Conservation (phyloP, 2,329 filamentous ascomycete genomes). For the Paracoccidioides brasiliensis region DNA sequence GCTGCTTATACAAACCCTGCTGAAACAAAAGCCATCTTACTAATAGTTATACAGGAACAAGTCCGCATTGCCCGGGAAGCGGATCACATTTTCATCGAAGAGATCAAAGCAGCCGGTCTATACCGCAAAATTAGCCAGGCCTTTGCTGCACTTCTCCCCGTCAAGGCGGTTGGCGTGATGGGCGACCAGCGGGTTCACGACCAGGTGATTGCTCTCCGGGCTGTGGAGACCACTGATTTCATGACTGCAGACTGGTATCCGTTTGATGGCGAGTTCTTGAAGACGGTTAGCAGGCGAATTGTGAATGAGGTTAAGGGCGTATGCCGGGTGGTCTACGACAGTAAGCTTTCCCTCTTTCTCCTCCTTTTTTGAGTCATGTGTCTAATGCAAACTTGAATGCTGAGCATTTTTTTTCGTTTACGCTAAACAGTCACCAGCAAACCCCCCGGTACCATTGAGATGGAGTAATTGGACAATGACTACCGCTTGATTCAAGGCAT, state of each 20-base stretch:
- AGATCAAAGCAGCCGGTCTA: slow-evolving; percentile 33
- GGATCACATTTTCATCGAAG: slow-evolving; percentile 35
- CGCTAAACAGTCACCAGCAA: slow-evolving; percentile 38
- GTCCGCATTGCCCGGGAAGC: slow-evolving; percentile 52
- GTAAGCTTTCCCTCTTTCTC: slow-evolving; percentile 13
- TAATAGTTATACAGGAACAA: slow-evolving; percentile 39
- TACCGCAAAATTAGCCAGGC: slow-evolving; percentile 52
- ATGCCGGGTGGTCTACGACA: slow-evolving; percentile 45
- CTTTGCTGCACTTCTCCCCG: slow-evolving; percentile 54
- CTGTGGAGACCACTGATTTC: slow-evolving; percentile 53
- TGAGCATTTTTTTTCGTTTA: neutral
- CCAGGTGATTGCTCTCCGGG: slow-evolving; percentile 47
- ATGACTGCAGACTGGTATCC: slow-evolving; percentile 63
- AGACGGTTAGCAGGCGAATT: slow-evolving; percentile 52
- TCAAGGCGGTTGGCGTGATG: slow-evolving; percentile 44
- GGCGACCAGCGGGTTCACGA: slow-evolving; percentile 55
- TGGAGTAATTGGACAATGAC: slow-evolving; percentile 41
- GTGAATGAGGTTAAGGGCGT: slow-evolving; percentile 65
- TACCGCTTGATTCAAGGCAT: neutral
- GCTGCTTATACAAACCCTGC: neutral
- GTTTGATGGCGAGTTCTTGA: slow-evolving; percentile 53
- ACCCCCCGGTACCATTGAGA: slow-evolving; percentile 59
- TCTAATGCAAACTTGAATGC: neutral
- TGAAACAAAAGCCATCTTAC: too few species aligned
- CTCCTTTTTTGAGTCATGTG: neutral